phyloP scores from a whole-genome alignment of 2,329 filamentous ascomycete genomes.

The Microsporum audouinii region DNA sequence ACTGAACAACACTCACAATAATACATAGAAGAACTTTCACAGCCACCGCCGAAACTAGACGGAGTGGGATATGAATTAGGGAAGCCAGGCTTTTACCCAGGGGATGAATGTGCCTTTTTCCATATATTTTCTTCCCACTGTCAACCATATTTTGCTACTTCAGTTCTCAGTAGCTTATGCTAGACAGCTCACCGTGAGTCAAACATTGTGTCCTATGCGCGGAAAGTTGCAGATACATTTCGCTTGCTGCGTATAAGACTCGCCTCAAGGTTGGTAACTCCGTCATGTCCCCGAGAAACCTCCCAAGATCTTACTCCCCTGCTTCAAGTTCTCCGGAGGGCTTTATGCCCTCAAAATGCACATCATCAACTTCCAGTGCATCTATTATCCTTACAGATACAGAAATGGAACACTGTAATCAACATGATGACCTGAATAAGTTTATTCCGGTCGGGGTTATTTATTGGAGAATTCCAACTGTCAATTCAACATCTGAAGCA shows the following conservation, averaged over 20 bases:
- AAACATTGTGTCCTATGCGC: no score
- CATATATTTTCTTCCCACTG: neutral
- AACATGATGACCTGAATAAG: slow-evolving; percentile 12
- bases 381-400: neutral
- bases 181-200: no score
- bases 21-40: neutral
- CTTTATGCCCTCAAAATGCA: neutral
- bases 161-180: no score
- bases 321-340: neutral
- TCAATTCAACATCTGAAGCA: neutral
- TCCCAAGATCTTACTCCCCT: neutral
- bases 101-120: neutral
- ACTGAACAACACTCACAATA: neutral
- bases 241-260: neutral
- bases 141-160: neutral
- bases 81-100: neutral
- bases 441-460: slow-evolving; percentile 27
- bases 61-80: neutral
- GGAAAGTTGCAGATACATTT: no score
- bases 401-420: slow-evolving; percentile 7
- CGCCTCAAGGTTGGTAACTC: neutral
- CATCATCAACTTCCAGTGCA: neutral
- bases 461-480: slow-evolving; percentile 12
- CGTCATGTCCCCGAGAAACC: neutral
- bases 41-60: neutral